Percentiles rank a stretch among this genome's conserved stretches.
Conservation (phyloP, 495 filamentous ascomycete species). For the Geopyxis carbonaria region DNA sequence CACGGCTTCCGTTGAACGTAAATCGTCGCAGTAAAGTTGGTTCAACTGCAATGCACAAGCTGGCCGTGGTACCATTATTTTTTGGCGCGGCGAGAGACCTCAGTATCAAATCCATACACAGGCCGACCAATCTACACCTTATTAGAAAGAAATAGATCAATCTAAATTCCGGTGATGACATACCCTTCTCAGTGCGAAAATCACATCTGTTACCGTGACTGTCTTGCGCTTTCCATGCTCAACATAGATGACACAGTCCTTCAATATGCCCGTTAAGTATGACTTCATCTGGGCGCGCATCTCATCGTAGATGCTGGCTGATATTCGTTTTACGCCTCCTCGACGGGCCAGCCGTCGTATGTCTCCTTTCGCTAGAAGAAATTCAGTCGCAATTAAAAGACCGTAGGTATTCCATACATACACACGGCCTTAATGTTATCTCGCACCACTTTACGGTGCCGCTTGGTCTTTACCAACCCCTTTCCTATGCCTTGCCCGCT, state of each 20-base stretch:
- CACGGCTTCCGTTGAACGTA: too few relatives aligned
- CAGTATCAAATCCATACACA: conserved; percentile 23
- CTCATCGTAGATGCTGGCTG: conserved; percentile 51
- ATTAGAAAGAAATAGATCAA: not conserved
- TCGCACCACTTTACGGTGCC: too few relatives aligned
- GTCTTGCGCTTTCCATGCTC: conserved; percentile 41
- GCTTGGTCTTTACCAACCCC: too few relatives aligned
- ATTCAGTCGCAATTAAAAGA: too few relatives aligned
- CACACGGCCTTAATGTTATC: too few relatives aligned
- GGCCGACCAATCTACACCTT: conserved; percentile 24
- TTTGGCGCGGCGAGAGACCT: too few relatives aligned
- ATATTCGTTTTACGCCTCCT: conserved; percentile 63
- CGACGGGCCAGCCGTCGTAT: conserved; percentile 61
- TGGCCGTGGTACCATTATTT: too few relatives aligned
- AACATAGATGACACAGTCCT: conserved; percentile 33
- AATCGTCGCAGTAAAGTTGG: too few relatives aligned
- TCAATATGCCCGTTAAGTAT: conserved; percentile 38
- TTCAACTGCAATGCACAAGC: too few relatives aligned
- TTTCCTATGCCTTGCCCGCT: too few relatives aligned
- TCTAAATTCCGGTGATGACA: conserved; percentile 14
- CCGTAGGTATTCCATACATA: too few relatives aligned
- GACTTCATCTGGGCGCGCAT: conserved; percentile 37
- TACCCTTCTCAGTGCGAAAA: conserved; percentile 39
- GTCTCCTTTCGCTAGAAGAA: too few relatives aligned
- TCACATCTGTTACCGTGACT: conserved; percentile 46